phyloP scores from a whole-genome alignment of 2,329 filamentous ascomycete species.

The Drechslerella stenobrocha region DNA sequence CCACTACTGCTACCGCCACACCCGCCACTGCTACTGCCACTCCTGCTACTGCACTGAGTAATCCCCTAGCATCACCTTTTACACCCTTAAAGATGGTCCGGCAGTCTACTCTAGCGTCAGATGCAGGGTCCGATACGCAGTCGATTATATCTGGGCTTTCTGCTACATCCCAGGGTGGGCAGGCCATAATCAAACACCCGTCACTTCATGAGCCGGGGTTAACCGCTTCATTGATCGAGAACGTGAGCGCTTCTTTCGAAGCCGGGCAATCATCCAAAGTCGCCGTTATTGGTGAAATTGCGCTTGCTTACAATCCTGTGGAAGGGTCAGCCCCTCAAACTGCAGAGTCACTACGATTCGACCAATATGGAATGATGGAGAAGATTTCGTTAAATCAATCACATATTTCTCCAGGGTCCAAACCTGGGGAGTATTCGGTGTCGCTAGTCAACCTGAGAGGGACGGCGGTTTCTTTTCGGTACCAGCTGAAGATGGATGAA shows the following conservation, averaged over 20 bases:
- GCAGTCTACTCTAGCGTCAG: conserved; percentile 47
- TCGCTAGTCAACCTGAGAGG: conserved; percentile 71
- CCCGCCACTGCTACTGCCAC: too few relatives aligned
- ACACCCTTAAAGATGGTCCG: conserved; percentile 44
- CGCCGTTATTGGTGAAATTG: conserved; percentile 83
- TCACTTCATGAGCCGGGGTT: conserved; percentile 79
- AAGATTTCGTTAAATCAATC: conserved; percentile 91
- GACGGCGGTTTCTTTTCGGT: conserved; percentile 84
- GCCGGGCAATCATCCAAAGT: conserved; percentile 71
- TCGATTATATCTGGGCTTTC: conserved; percentile 73
- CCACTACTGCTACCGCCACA: too few relatives aligned
- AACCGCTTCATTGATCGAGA: conserved; percentile 87
- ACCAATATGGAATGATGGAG: conserved; percentile 85
- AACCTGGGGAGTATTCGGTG: conserved; percentile 77
- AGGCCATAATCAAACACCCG: conserved; percentile 72
- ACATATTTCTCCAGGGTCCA: conserved; percentile 73
- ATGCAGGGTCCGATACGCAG: conserved; percentile 72
- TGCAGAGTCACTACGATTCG: conserved; percentile 73
- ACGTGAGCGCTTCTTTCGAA: conserved; percentile 81
- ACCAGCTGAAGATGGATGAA: conserved; percentile 76
- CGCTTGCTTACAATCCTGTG: conserved; percentile 73
- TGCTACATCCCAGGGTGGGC: conserved; percentile 69
- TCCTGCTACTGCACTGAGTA: too few relatives aligned
- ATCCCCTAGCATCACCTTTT: conserved; percentile 33
- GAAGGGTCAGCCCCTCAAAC: conserved; percentile 56